These are phyloP conservation scores for Drechslerella dactyloides DNA, from an alignment of 2,329 filamentous ascomycete genomes.

Conservation along the genomic window DNA sequence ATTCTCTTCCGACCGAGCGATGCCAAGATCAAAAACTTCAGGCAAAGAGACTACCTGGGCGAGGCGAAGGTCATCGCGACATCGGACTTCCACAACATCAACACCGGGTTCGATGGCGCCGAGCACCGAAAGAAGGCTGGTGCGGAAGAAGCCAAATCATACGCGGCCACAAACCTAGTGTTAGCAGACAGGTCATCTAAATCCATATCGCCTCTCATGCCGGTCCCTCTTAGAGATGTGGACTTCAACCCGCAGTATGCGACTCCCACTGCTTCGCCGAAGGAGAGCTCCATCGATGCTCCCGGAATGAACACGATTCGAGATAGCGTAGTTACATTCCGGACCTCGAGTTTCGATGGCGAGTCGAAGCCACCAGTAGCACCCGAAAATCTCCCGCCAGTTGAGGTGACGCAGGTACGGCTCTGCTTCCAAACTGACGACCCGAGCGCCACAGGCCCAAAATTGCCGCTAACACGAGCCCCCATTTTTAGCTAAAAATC, in stretches of 20 bases:
- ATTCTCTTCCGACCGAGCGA: slow-evolving; percentile 95
- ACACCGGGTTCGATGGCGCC: slow-evolving; percentile 78
- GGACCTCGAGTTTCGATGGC: slow-evolving; percentile 58
- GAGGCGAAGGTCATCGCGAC: slow-evolving; percentile 93
- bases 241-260: slow-evolving; percentile 70
- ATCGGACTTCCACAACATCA: slow-evolving; percentile 78
- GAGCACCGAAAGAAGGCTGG: slow-evolving; percentile 76
- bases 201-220: slow-evolving; percentile 4
- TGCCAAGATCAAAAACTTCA: slow-evolving; percentile 96
- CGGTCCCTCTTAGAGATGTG: slow-evolving; percentile 54
- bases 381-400: slow-evolving; percentile 50
- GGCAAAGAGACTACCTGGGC: slow-evolving; percentile 95
- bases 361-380: slow-evolving; percentile 54
- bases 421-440: background rate
- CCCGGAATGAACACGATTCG: slow-evolving; percentile 36
- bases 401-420: slow-evolving; percentile 35
- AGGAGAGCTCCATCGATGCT: slow-evolving; percentile 70
- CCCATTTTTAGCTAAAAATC: slow-evolving; percentile 72
- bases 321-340: slow-evolving; percentile 33
- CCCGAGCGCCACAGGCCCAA: slow-evolving; percentile 6
- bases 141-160: slow-evolving; percentile 83
- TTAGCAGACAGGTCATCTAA: slow-evolving; percentile 71
- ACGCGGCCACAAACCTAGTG: slow-evolving; percentile 89
- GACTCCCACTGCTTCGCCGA: slow-evolving; percentile 96
- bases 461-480: background rate